A percentile compares a stretch with the other conserved stretches of the same genome.
These are phyloP conservation scores for Mimosa bimucronata DNA, from an alignment of 306 rosid species.

Conservation along the genomic window DNA sequence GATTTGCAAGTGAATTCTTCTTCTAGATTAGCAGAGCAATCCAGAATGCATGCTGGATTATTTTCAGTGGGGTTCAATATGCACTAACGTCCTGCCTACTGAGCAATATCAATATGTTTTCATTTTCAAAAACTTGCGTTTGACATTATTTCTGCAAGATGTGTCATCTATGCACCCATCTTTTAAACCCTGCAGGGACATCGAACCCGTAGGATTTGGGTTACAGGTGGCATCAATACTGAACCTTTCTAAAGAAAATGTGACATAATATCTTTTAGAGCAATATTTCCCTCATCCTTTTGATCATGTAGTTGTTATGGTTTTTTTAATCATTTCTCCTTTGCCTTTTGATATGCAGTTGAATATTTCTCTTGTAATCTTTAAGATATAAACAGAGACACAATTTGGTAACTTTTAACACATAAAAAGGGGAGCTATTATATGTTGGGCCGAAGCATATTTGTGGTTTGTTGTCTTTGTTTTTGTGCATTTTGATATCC, in stretches of 20 bases:
- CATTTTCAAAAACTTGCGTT: neutral
- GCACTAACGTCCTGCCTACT: neutral
- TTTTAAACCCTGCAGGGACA: neutral
- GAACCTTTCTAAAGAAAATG: neutral
- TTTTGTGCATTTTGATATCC: constrained; percentile 8
- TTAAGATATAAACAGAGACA: neutral
- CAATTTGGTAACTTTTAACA: neutral
- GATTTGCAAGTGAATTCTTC: neutral
- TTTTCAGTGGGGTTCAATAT: neutral
- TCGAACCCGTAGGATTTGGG: neutral
- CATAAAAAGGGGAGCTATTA: neutral
- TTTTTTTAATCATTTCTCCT: neutral
- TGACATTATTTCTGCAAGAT: constrained; percentile 11
- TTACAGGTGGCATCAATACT: neutral
- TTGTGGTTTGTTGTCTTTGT: neutral
- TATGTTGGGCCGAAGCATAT: neutral
- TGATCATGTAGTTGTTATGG: neutral
- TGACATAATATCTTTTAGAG: neutral
- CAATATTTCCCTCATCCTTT: constrained; percentile 6
- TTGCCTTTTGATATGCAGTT: constrained; percentile 5
- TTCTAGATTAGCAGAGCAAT: constrained; percentile 21
- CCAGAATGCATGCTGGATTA: constrained; percentile 9
- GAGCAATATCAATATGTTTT: neutral
- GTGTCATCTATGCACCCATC: constrained; percentile 5
- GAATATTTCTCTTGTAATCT: neutral